Evolutionary conservation across 108 stramenopile species (phyloP).

Genomic region (Cylindrotheca closterium): DNA sequence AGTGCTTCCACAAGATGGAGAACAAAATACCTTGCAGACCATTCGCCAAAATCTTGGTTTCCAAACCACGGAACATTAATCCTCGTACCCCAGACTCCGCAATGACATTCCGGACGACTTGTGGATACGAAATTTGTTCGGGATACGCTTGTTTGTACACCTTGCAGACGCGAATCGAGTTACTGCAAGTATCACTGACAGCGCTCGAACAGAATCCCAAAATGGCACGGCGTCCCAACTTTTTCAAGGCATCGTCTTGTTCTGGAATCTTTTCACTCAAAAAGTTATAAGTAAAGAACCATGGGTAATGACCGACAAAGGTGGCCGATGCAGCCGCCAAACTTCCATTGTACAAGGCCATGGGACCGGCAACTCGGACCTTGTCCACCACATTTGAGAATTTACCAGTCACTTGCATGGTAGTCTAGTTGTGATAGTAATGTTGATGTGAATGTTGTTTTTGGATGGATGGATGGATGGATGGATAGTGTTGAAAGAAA

Average conservation of each 20-base stretch:
- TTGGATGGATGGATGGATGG: too few relatives aligned
- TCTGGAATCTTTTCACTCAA: constrained; percentile 92
- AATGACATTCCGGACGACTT: constrained; percentile 89
- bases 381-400: constrained; percentile 84
- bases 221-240: constrained; percentile 91
- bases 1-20: constrained; percentile 97
- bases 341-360: constrained; percentile 91
- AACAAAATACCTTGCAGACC: constrained; percentile 97
- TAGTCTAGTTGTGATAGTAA: too few relatives aligned
- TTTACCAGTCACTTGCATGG: constrained; percentile 97
- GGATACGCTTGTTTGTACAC: constrained; percentile 96
- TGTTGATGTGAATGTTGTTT: not conserved
- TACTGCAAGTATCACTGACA: constrained; percentile 93
- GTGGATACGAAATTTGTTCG: constrained; percentile 84
- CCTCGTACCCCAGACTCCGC: constrained; percentile 87
- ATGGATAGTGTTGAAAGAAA: constrained; percentile 37
- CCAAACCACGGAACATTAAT: constrained; percentile 95
- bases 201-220: constrained; percentile 94
- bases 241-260: constrained; percentile 76
- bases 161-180: constrained; percentile 98
- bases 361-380: constrained; percentile 82
- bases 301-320: constrained; percentile 98
- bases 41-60: constrained; percentile 98
- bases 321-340: constrained; percentile 94
- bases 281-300: constrained; percentile 96